Percentiles rank a stretch among this genome's conserved stretches.
Conservation (phyloP, 306 rosid species). For the Prunus armeniaca region DNA sequence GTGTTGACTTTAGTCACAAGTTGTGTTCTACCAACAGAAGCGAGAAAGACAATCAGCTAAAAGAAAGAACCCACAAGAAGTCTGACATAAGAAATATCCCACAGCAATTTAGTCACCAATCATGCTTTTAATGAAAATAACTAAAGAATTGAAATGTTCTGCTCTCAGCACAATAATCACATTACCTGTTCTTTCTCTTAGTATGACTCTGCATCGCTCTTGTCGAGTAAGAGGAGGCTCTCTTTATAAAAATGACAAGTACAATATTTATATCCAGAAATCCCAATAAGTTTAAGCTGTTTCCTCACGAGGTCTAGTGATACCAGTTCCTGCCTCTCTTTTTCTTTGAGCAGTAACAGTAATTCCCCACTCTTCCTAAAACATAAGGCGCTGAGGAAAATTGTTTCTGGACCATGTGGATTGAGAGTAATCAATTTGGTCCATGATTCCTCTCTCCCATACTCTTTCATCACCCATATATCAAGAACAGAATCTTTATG, state of each 20-base stretch:
- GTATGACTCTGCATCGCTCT: not conserved
- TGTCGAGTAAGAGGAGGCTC: constrained; percentile 1
- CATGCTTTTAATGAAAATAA: not conserved
- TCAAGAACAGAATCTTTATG: not conserved
- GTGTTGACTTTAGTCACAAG: not conserved
- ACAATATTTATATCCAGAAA: not conserved
- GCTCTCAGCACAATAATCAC: not conserved
- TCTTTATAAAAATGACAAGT: not conserved
- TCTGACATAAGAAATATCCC: not conserved
- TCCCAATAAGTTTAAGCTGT: not conserved
- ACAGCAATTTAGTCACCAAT: not conserved
- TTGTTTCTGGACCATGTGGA: not conserved
- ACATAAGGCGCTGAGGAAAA: not conserved
- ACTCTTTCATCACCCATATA: constrained; percentile 5
- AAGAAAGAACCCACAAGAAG: not conserved
- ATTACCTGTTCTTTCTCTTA: not conserved
- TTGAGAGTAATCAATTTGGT: not conserved
- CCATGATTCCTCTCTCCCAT: not conserved
- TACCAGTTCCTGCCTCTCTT: not conserved
- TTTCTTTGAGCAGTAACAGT: not conserved
- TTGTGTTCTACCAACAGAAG: not conserved
- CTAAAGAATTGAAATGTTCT: not conserved
- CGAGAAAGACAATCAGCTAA: not conserved
- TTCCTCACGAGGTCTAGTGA: not conserved
- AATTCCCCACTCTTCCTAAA: not conserved